Evolutionary conservation across 2,329 filamentous ascomycete species (phyloP).

Genomic region (Tolypocladium endophyticum): DNA sequence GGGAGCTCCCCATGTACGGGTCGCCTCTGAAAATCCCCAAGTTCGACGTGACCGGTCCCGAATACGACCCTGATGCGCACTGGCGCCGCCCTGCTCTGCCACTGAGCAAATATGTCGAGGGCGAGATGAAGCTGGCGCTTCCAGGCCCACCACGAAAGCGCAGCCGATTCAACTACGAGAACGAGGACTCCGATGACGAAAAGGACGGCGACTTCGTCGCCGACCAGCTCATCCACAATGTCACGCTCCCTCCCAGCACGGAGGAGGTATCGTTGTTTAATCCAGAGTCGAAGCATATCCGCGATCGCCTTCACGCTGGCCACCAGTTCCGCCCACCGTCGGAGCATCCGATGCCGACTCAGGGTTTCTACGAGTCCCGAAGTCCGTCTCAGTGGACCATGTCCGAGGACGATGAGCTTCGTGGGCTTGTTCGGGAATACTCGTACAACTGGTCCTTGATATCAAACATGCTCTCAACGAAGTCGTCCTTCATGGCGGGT

Average conservation of each 20-base stretch:
- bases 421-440: conserved; percentile 76
- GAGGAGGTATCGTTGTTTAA: conserved; percentile 79
- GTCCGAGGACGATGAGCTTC: conserved; percentile 83
- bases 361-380: conserved; percentile 81
- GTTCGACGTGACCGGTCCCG: conserved; percentile 44
- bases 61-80: conserved; percentile 54
- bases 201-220: conserved; percentile 44
- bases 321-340: conserved; percentile 91
- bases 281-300: conserved; percentile 77
- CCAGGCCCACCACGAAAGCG: conserved; percentile 61
- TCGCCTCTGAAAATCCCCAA: conserved; percentile 49
- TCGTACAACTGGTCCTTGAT: conserved; percentile 98
- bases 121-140: conserved; percentile 61
- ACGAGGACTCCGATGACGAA: conserved; percentile 59
- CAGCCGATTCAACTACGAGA: conserved; percentile 71
- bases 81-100: conserved; percentile 73
- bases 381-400: conserved; percentile 85
- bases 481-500: conserved; percentile 71
- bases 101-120: conserved; percentile 77
- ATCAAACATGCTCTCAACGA: conserved; percentile 63
- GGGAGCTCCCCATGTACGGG: conserved; percentile 73
- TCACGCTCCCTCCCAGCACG: conserved; percentile 55
- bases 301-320: conserved; percentile 80
- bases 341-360: conserved; percentile 81
- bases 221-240: conserved; percentile 33